phyloP scores from a whole-genome alignment of 2,329 filamentous ascomycete species.

The Sarocladium kiliense region DNA sequence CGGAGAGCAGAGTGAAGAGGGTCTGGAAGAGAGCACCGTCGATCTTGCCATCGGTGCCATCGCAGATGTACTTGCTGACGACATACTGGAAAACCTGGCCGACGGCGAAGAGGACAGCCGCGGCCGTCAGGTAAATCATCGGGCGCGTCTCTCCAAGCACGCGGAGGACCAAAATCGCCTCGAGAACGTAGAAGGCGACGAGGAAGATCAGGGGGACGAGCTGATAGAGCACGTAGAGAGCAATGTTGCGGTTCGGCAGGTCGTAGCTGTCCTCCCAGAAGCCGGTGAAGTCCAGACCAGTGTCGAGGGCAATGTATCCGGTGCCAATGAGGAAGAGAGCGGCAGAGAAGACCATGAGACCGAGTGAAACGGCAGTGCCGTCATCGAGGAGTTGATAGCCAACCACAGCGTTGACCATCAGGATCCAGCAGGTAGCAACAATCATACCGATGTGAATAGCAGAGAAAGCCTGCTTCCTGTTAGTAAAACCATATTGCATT shows the following conservation, averaged over 20 bases:
- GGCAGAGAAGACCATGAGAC: conserved; percentile 67
- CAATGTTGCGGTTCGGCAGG: conserved; percentile 66
- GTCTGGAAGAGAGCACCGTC: conserved; percentile 92
- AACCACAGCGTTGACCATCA: conserved; percentile 86
- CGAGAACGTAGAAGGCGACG: conserved; percentile 80
- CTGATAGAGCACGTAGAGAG: conserved; percentile 91
- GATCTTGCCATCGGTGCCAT: conserved; percentile 76
- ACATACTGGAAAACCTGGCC: conserved; percentile 97
- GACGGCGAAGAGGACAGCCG: conserved; percentile 78
- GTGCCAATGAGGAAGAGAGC: conserved; percentile 76
- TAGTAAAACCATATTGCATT: conserved; percentile 11
- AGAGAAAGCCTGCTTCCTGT: conserved; percentile 64
- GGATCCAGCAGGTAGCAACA: conserved; percentile 80
- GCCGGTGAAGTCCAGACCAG: conserved; percentile 78
- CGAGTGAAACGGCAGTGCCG: conserved; percentile 78
- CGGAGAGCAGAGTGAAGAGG: conserved; percentile 80
- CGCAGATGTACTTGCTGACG: conserved; percentile 85
- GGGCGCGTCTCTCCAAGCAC: conserved; percentile 84
- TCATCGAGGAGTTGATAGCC: conserved; percentile 94
- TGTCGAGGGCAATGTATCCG: conserved; percentile 93
- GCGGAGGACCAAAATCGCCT: conserved; percentile 75
- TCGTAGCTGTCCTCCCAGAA: conserved; percentile 62
- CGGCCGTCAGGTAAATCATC: conserved; percentile 79
- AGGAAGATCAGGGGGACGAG: conserved; percentile 84
- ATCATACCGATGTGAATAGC: conserved; percentile 89